Evolutionary conservation across 495 filamentous ascomycete genomes (phyloP), one percentile per base, ranked within the genome.

Genomic region (Penicillium chermesinum): DNA sequence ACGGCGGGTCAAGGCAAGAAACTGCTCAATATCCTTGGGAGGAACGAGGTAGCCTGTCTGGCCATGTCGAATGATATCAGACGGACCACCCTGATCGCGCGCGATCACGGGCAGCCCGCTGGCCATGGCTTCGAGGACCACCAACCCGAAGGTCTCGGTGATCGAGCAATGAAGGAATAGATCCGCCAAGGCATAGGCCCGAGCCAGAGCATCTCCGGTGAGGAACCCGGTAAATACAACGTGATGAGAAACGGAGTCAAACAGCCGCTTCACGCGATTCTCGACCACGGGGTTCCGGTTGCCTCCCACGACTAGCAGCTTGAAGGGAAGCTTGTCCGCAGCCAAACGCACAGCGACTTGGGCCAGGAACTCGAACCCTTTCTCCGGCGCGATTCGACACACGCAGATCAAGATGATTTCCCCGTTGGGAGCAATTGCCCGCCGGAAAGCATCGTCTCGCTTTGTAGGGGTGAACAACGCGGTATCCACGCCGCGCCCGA

Each of bases 121-220:
- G 0, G 81, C 80, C 82, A 85, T 84, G 5, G 78, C 75, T 54
- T 85, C 82, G 0, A 85, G 63, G 2, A 83, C 79, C 1, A 84
- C 80, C 15, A 85, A 63, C 1, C 82, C 82, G 55, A 85, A 85
- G 0, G 80, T 84, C 57, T 85, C 82, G 13, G 79, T 83, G 48
- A 83, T 72, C 15, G 80, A 84, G 61, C 78, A 82, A 49, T 85
- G 81, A 12, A 85, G 59, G 50, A 85, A 84, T 18, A 85, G 47
- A 52, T 85, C 81, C 3, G 73, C 79, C 0, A 72, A 74, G 3
- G 81, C 80, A 57, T 84, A 85, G 17, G 75, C 74, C 10, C 66
- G 64, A 17, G 78, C 79, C 13, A 85, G 64, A 0, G 69, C 63
- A 20, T 66, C 67, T 12, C 82, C 80, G 1, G 75, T 67, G 34